A percentile compares a stretch with the other conserved stretches of the same genome.
phyloP scores from a whole-genome alignment of 1,284 basidiomycete species.

The Phaffia rhodozyma region DNA sequence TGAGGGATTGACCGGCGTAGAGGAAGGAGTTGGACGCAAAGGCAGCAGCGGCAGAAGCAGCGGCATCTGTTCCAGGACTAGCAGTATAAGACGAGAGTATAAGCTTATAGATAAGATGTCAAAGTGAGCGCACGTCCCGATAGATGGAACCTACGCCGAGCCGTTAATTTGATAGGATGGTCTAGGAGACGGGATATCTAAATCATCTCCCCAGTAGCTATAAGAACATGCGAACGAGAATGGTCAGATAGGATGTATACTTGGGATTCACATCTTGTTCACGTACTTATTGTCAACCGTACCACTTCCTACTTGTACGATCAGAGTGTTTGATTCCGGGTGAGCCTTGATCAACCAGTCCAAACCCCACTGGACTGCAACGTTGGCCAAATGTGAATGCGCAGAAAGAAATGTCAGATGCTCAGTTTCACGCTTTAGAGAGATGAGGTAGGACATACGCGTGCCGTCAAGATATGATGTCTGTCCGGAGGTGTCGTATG shows the following conservation, averaged over 20 bases:
- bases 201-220: constrained; percentile 65
- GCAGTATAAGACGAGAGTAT: not conserved
- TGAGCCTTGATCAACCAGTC: constrained; percentile 88
- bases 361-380: constrained; percentile 61
- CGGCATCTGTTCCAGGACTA: constrained; percentile 76
- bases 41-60: constrained; percentile 67
- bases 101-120: not conserved
- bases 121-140: not conserved
- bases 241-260: not conserved
- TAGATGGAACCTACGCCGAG: not conserved
- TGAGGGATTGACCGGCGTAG: constrained; percentile 50
- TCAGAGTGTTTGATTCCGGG: constrained; percentile 57
- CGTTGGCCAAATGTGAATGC: too few relatives aligned
- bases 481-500: constrained; percentile 69
- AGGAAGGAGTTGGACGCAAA: constrained; percentile 74
- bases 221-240: not conserved
- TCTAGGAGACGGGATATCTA: constrained; percentile 58
- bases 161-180: constrained; percentile 63
- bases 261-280: not conserved
- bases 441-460: constrained; percentile 22
- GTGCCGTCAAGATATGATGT: constrained; percentile 77
- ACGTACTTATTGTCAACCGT: constrained; percentile 55
- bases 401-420: not conserved
- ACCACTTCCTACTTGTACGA: constrained; percentile 62
- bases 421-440: not conserved